phyloP scores from a whole-genome alignment of 768 basidiomycete species.

The Termitomyces eurrhizus region DNA sequence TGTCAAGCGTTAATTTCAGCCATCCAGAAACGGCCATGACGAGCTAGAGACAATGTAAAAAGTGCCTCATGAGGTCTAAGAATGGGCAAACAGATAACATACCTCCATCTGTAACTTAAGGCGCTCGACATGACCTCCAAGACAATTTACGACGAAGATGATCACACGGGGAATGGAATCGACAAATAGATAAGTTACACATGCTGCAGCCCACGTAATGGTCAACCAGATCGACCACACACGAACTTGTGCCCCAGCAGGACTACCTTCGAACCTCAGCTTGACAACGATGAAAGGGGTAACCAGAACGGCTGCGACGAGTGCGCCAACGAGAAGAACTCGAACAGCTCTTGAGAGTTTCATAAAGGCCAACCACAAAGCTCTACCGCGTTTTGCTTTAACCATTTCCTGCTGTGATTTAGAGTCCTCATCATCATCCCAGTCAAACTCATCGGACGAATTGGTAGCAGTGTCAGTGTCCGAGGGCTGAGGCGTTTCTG shows the following conservation, averaged over 20 bases:
- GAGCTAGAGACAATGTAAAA: conserved; percentile 34
- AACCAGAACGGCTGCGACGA: conserved; percentile 62
- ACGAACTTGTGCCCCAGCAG: conserved; percentile 51
- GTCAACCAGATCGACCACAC: conserved; percentile 68
- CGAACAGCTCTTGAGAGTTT: conserved; percentile 58
- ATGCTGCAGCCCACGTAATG: conserved; percentile 60
- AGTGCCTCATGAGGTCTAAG: not conserved
- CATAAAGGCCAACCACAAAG: conserved; percentile 63
- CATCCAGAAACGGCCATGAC: conserved; percentile 65
- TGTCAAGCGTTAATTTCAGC: conserved; percentile 66
- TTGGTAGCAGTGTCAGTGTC: conserved; percentile 53
- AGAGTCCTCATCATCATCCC: conserved; percentile 60
- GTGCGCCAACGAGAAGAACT: conserved; percentile 50
- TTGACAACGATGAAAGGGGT: conserved; percentile 69
- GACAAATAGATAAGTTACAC: conserved; percentile 59
- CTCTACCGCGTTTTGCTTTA: conserved; percentile 59
- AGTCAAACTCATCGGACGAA: conserved; percentile 69
- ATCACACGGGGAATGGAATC: conserved; percentile 58
- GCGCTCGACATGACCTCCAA: conserved; percentile 61
- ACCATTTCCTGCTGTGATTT: conserved; percentile 23
- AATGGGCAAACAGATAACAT: conserved; percentile 11
- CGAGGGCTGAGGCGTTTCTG: conserved; percentile 17
- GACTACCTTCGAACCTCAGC: conserved; percentile 49
- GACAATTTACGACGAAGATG: conserved; percentile 46
- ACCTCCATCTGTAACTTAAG: conserved; percentile 71